These are phyloP conservation scores for Aspergillus haitiensis DNA, from an alignment of 495 filamentous ascomycete species.

Conservation along the genomic window DNA sequence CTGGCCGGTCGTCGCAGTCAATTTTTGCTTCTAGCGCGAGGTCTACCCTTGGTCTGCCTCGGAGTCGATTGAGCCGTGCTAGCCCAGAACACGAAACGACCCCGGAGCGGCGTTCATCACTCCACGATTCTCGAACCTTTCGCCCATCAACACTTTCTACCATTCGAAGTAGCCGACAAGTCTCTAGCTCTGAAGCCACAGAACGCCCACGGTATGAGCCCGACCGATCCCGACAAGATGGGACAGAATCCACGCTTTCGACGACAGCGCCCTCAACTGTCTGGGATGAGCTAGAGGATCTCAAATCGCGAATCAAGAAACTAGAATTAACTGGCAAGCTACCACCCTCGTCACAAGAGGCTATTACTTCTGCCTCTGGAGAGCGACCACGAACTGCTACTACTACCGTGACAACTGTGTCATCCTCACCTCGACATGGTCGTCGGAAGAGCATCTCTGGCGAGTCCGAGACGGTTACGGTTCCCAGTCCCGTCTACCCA, in stretches of 20 bases:
- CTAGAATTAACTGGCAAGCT: slow-evolving; percentile 89
- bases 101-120: slow-evolving; percentile 49
- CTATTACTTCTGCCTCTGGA: slow-evolving; percentile 69
- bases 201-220: slow-evolving; percentile 41
- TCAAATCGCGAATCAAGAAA: slow-evolving; percentile 89
- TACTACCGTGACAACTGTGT: slow-evolving; percentile 90
- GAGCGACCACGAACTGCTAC: slow-evolving; percentile 89
- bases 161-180: slow-evolving; percentile 48
- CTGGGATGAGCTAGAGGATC: slow-evolving; percentile 96
- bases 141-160: slow-evolving; percentile 58
- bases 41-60: slow-evolving; percentile 45
- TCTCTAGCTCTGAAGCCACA: slow-evolving; percentile 48
- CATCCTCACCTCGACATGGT: slow-evolving; percentile 74
- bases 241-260: slow-evolving; percentile 80
- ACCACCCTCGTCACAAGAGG: slow-evolving; percentile 75
- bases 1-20: slow-evolving; percentile 42
- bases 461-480: slow-evolving; percentile 37
- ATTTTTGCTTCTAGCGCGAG: slow-evolving; percentile 41
- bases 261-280: slow-evolving; percentile 88
- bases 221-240: slow-evolving; percentile 56
- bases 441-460: slow-evolving; percentile 53
- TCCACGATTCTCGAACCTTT: slow-evolving; percentile 47
- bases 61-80: slow-evolving; percentile 39
- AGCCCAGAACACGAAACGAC: slow-evolving; percentile 44
- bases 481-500: slow-evolving; percentile 61